phyloP scores from a whole-genome alignment of 805 yeast genomes.

The Myxozyma vanderwaltii region DNA sequence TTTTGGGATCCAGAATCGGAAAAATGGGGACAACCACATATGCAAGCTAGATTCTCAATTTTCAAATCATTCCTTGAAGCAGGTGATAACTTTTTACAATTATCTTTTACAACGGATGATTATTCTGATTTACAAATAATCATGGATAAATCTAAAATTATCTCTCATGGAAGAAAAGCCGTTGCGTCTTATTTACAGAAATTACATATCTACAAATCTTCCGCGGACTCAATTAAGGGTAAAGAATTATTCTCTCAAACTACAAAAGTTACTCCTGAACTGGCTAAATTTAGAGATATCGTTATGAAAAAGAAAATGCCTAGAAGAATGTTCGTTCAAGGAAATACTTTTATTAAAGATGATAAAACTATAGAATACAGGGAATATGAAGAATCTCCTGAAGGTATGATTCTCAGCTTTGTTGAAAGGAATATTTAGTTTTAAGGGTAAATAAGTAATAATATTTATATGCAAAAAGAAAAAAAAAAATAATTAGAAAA shows the following conservation, averaged over 20 bases:
- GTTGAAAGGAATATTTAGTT: conserved; percentile 54
- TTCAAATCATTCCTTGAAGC: conserved; percentile 72
- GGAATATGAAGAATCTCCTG: conserved; percentile 72
- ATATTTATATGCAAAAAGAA: not conserved
- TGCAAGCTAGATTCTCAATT: conserved; percentile 89
- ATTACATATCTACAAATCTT: conserved; percentile 76
- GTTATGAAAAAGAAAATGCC: conserved; percentile 76
- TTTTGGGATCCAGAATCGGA: conserved; percentile 79
- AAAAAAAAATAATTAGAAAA: too few relatives aligned
- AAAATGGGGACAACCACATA: conserved; percentile 95
- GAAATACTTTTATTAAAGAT: conserved; percentile 58
- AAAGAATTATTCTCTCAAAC: conserved; percentile 62
- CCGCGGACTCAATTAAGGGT: conserved; percentile 72
- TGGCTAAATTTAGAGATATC: conserved; percentile 64
- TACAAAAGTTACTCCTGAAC: conserved; percentile 60
- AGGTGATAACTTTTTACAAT: conserved; percentile 55
- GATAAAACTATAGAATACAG: conserved; percentile 54
- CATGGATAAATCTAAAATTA: conserved; percentile 64
- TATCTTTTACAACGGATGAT: conserved; percentile 52
- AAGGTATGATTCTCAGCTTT: conserved; percentile 79
- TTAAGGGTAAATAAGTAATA: not conserved
- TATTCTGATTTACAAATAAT: conserved; percentile 60
- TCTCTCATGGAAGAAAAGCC: conserved; percentile 69
- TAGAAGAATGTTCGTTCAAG: conserved; percentile 81
- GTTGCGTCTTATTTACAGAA: conserved; percentile 69